These are phyloP conservation scores for Rhizopus sp. DNA, from an alignment of 371 early-diverging fungal species.

Conservation along the genomic window DNA sequence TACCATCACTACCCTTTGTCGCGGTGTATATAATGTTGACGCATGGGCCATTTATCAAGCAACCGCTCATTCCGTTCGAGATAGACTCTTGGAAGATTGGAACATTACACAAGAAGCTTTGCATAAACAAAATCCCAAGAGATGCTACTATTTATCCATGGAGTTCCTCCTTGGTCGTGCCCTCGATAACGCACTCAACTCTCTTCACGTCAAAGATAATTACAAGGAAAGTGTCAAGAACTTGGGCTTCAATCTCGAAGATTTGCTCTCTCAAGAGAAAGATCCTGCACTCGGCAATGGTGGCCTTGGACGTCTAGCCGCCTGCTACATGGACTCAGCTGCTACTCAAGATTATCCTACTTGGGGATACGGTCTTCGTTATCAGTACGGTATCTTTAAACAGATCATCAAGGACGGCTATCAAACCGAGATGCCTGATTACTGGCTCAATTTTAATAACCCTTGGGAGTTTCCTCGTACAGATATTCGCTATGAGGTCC, in stretches of 20 bases:
- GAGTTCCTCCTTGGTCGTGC: conserved; percentile 94
- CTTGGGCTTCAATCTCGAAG: conserved; percentile 88
- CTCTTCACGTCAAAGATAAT: conserved; percentile 73
- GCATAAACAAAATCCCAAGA: conserved; percentile 70
- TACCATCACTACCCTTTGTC: conserved; percentile 78
- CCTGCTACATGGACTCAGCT: conserved; percentile 90
- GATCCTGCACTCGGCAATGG: conserved; percentile 97
- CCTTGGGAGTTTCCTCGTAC: conserved; percentile 94
- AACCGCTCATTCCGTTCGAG: conserved; percentile 82
- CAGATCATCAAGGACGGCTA: conserved; percentile 84
- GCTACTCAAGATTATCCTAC: conserved; percentile 89
- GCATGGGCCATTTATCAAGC: conserved; percentile 85
- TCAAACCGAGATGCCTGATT: conserved; percentile 91
- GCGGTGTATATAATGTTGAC: conserved; percentile 80
- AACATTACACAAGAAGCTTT: conserved; percentile 77
- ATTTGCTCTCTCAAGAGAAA: conserved; percentile 84
- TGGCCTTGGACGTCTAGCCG: conserved; percentile 89
- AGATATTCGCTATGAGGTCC: conserved; percentile 83
- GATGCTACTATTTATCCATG: conserved; percentile 92
- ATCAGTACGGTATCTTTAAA: conserved; percentile 95
- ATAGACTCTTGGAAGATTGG: conserved; percentile 86
- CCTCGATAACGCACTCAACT: conserved; percentile 89
- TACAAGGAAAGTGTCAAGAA: conserved; percentile 66
- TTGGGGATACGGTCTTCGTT: conserved; percentile 87
- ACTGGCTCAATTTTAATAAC: conserved; percentile 83